phyloP scores from a whole-genome alignment of 2,329 filamentous ascomycete species.

The Blumeria graminis region DNA sequence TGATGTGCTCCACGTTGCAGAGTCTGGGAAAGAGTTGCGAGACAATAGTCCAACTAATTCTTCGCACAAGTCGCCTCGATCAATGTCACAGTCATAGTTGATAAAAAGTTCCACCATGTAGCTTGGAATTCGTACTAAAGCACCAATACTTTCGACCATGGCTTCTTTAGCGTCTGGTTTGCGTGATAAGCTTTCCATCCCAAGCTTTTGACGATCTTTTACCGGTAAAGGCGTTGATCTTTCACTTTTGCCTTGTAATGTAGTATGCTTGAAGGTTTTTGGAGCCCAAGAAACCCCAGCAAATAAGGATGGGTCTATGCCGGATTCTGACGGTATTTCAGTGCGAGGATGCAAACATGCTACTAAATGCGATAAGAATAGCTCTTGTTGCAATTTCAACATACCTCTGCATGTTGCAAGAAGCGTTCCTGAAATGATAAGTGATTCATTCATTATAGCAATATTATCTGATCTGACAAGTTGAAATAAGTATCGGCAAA shows the following conservation, averaged over 20 bases:
- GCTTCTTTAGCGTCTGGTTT: slow-evolving; percentile 91
- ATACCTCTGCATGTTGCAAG: slow-evolving; percentile 75
- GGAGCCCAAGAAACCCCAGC: slow-evolving; percentile 81
- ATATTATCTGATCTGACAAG: slow-evolving; percentile 91
- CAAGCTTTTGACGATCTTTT: slow-evolving; percentile 77
- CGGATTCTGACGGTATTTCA: slow-evolving; percentile 72
- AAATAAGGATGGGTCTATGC: slow-evolving; percentile 79
- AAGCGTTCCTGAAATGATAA: slow-evolving; percentile 77
- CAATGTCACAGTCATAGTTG: slow-evolving; percentile 92
- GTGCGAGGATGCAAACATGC: slow-evolving; percentile 85
- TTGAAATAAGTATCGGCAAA: slow-evolving; percentile 90
- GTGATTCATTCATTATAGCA: slow-evolving; percentile 74
- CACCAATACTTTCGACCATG: slow-evolving; percentile 92
- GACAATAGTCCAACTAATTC: slow-evolving; percentile 86
- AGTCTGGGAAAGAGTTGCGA: slow-evolving; percentile 86
- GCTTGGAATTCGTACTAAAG: slow-evolving; percentile 72
- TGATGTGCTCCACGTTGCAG: slow-evolving; percentile 94
- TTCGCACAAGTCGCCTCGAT: slow-evolving; percentile 77
- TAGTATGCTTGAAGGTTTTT: slow-evolving; percentile 56
- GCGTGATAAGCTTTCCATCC: slow-evolving; percentile 70
- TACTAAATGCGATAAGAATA: slow-evolving; percentile 84
- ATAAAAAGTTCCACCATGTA: slow-evolving; percentile 92
- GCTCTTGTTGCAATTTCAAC: slow-evolving; percentile 84
- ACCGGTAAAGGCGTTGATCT: slow-evolving; percentile 75
- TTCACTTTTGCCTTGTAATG: slow-evolving; percentile 53